Conservation (phyloP, 2,329 filamentous ascomycete genomes). For the Diaporthe sp. region DNA sequence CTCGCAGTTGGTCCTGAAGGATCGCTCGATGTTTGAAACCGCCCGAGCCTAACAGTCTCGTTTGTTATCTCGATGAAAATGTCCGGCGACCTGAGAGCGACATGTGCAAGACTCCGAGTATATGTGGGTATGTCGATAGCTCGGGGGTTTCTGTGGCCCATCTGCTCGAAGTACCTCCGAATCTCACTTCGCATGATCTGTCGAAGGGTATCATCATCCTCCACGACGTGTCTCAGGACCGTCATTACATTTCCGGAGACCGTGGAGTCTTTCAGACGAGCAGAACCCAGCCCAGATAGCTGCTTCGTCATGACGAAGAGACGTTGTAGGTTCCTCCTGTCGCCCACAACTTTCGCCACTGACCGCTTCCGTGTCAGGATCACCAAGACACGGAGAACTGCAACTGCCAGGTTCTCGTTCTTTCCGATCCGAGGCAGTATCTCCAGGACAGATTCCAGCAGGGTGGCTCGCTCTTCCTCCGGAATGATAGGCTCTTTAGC, state of each 20-base stretch:
- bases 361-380: conserved; percentile 86
- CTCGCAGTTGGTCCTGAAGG: conserved; percentile 44
- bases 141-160: conserved; percentile 58
- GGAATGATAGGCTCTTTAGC: conserved; percentile 74
- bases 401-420: conserved; percentile 86
- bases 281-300: conserved; percentile 82
- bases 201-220: conserved; percentile 91
- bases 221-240: conserved; percentile 90
- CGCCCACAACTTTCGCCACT: conserved; percentile 81
- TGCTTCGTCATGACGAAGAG: conserved; percentile 97
- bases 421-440: conserved; percentile 90
- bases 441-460: conserved; percentile 85
- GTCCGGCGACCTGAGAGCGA: conserved; percentile 85
- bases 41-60: conserved; percentile 82
- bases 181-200: conserved; percentile 96
- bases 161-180: conserved; percentile 79
- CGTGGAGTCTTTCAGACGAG: conserved; percentile 73
- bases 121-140: conserved; percentile 80
- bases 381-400: conserved; percentile 85
- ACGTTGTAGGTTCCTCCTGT: conserved; percentile 90
- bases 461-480: conserved; percentile 74
- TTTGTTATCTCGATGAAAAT: conserved; percentile 91
- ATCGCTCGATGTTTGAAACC: conserved; percentile 61
- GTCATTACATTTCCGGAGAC: conserved; percentile 79
- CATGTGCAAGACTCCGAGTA: conserved; percentile 81